A percentile compares a stretch with the other conserved stretches of the same genome.
These are phyloP conservation scores for Cyclotella baltica DNA, from an alignment of 108 stramenopile genomes.

Conservation along the genomic window DNA sequence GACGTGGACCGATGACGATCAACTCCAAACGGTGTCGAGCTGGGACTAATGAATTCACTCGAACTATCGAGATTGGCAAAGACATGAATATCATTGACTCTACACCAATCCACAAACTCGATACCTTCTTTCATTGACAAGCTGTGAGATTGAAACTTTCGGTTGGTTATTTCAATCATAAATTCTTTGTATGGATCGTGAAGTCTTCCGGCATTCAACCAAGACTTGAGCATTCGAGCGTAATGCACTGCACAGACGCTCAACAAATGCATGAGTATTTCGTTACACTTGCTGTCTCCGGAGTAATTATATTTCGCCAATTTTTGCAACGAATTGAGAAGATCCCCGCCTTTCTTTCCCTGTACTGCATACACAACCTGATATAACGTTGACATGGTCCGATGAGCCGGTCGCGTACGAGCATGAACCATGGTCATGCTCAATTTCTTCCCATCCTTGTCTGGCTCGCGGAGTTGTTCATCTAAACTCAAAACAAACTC, in stretches of 20 bases:
- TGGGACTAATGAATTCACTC: constrained; percentile 17
- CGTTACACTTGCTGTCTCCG: constrained; percentile 73
- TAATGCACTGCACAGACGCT: constrained; percentile 81
- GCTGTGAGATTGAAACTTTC: constrained; percentile 21
- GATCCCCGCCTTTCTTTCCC: constrained; percentile 78
- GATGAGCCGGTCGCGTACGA: constrained; percentile 70
- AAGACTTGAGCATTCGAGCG: constrained; percentile 81
- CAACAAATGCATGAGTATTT: constrained; percentile 66
- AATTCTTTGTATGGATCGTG: constrained; percentile 93
- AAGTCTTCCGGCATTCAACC: constrained; percentile 85
- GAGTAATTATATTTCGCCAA: constrained; percentile 50
- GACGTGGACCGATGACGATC: constrained; percentile 42
- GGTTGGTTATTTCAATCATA: constrained; percentile 73
- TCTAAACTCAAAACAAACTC: constrained; percentile 79
- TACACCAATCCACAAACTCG: constrained; percentile 66
- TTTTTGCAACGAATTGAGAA: constrained; percentile 74
- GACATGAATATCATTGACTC: constrained; percentile 62
- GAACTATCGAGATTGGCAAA: constrained; percentile 34
- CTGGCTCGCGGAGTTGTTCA: constrained; percentile 49
- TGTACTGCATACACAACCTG: constrained; percentile 55
- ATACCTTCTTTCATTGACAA: constrained; percentile 35
- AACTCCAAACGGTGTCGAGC: constrained; percentile 22
- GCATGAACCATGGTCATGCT: constrained; percentile 83
- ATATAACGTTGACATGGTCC: constrained; percentile 80
- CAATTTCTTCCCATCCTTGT: constrained; percentile 36